Conservation (phyloP, 192 early-diverging fungal genomes). For the Mortierella claussenii region DNA sequence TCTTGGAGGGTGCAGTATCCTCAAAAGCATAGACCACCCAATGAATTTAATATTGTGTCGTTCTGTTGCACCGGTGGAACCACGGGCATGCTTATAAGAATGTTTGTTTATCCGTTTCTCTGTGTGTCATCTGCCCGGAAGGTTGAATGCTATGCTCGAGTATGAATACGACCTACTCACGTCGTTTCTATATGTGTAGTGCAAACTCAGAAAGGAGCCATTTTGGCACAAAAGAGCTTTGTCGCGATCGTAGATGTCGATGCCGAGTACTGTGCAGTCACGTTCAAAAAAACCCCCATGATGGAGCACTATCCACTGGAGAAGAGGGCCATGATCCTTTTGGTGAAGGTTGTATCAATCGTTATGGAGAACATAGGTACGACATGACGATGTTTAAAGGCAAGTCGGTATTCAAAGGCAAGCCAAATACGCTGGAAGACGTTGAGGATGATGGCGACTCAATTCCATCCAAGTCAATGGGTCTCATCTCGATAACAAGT, state of each 20-base stretch:
- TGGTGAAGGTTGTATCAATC: too few species aligned
- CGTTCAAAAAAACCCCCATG: too few species aligned
- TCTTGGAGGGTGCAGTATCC: slow-evolving; percentile 64
- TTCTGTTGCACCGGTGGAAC: slow-evolving; percentile 88
- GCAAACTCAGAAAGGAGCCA: slow-evolving; percentile 57
- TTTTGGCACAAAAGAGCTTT: slow-evolving; percentile 86
- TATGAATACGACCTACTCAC: not conserved
- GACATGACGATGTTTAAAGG: too few species aligned
- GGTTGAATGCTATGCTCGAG: not conserved
- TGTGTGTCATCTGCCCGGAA: not conserved
- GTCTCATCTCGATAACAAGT: too few species aligned
- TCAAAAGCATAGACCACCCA: slow-evolving; percentile 62
- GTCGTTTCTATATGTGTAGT: not conserved
- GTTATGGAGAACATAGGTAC: too few species aligned
- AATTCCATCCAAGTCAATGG: too few species aligned
- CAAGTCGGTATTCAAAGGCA: too few species aligned
- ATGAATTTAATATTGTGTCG: slow-evolving; percentile 70
- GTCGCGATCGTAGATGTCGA: slow-evolving; percentile 54
- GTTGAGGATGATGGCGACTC: too few species aligned
- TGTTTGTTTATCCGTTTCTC: too few species aligned
- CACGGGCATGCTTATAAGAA: slow-evolving; percentile 76
- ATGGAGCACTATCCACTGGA: too few species aligned
- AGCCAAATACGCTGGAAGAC: too few species aligned
- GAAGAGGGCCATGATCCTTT: too few species aligned
- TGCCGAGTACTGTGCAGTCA: not conserved